Conservation (phyloP, 2,329 filamentous ascomycete species). For the Colletotrichum siamense region DNA sequence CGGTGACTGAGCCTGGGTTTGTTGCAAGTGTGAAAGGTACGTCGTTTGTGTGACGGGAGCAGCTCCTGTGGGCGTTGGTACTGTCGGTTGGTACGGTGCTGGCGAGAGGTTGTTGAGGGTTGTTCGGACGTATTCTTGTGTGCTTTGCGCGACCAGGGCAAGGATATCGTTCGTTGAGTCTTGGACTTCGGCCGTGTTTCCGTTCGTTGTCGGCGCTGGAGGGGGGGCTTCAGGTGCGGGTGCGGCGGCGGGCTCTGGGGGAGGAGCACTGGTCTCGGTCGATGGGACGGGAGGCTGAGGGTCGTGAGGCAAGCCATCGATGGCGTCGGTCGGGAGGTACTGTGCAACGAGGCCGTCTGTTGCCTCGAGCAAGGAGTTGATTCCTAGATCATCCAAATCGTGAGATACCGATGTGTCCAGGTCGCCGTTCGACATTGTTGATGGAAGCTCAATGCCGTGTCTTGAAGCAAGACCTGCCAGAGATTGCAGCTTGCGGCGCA, state of each 20-base stretch:
- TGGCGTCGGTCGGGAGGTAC: conserved; percentile 39
- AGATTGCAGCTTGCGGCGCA: conserved; percentile 37
- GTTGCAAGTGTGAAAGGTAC: conserved; percentile 43
- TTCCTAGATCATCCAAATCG: conserved; percentile 40
- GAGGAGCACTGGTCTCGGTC: conserved; percentile 17
- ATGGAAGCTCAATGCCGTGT: conserved; percentile 39
- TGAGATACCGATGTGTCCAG: conserved; percentile 28
- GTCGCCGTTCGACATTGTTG: conserved; percentile 32
- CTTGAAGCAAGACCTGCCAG: conserved; percentile 37
- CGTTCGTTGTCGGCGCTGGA: conserved; percentile 25
- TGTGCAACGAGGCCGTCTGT: conserved; percentile 46
- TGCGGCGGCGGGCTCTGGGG: neutral
- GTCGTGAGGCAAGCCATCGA: conserved; percentile 18
- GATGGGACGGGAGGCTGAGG: conserved; percentile 13
- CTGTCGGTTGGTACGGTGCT: conserved; percentile 46
- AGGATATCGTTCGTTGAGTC: conserved; percentile 47
- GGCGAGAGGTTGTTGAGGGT: conserved; percentile 48
- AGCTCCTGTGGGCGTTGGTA: conserved; percentile 37
- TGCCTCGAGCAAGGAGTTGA: conserved; percentile 48
- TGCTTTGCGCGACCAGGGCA: conserved; percentile 49
- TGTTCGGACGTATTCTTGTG: conserved; percentile 49
- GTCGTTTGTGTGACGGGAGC: conserved; percentile 38
- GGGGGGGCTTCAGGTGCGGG: conserved; percentile 4
- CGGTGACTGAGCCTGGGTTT: conserved; percentile 30
- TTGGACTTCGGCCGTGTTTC: conserved; percentile 30